Conservation (phyloP, 495 filamentous ascomycete species). For the Podospora appendiculata region DNA sequence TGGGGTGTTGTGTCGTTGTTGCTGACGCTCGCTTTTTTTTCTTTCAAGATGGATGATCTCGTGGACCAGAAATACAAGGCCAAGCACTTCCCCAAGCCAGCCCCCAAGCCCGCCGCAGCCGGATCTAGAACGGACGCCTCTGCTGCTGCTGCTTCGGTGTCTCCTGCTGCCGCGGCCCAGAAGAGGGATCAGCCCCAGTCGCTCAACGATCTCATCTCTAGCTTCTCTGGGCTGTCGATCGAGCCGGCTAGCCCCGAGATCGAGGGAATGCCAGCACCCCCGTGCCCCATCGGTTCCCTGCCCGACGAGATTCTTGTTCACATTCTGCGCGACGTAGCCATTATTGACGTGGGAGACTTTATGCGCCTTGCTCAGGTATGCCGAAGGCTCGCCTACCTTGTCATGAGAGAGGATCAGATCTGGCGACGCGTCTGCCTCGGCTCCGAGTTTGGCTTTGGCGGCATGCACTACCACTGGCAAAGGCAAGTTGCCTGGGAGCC, state of each 20-base stretch:
- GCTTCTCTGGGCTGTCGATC: slow-evolving; percentile 63
- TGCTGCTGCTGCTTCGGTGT: neutral
- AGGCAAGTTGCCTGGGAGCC: slow-evolving; percentile 56
- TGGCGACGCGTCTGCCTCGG: slow-evolving; percentile 75
- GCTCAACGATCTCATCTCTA: slow-evolving; percentile 61
- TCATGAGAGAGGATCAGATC: slow-evolving; percentile 76
- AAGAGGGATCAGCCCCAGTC: slow-evolving; percentile 25
- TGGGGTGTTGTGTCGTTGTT: no score
- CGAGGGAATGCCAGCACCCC: slow-evolving; percentile 59
- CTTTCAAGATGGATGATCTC: slow-evolving; percentile 60
- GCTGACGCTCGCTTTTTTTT: no score
- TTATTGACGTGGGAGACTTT: slow-evolving; percentile 72
- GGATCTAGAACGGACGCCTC: neutral
- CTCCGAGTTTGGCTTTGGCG: slow-evolving; percentile 64
- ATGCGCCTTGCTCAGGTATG: slow-evolving; percentile 76
- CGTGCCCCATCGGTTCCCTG: slow-evolving; percentile 68
- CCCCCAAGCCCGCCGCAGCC: slow-evolving; percentile 19
- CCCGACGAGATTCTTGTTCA: slow-evolving; percentile 76
- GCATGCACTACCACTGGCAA: slow-evolving; percentile 78
- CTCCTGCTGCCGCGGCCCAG: neutral
- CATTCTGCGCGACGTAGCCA: slow-evolving; percentile 52
- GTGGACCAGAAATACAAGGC: slow-evolving; percentile 82
- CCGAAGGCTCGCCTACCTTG: slow-evolving; percentile 77
- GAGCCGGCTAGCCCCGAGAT: slow-evolving; percentile 41
- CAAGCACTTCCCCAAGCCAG: slow-evolving; percentile 72